Evolutionary conservation across 2,329 filamentous ascomycete genomes (phyloP), one percentile per base, ranked within the genome.

Genomic region (Ophiosphaerella herpotricha): DNA sequence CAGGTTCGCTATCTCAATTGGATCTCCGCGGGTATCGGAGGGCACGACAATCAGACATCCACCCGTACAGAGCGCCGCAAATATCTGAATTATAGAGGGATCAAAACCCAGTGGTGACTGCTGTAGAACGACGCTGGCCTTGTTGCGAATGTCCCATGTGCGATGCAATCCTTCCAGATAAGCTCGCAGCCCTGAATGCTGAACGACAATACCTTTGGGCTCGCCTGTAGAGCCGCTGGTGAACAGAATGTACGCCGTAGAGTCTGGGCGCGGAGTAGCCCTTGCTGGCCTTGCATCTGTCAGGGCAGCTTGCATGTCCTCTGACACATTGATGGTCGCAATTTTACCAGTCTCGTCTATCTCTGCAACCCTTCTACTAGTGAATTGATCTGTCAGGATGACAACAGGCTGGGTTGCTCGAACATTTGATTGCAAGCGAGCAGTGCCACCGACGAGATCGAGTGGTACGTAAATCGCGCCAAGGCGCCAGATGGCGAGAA

Each of bases 141-240:
- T 29, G 11, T 26, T 77, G 12, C 81, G 82, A 1, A 33, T 21
- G 24, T 40, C 12, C 11, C 23, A 38, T 2, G 21, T 31, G 7
- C 23, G 29, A 32, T 21, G 18, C 29, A 32, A 44, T 5, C 43
- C 62, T 34, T 68, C 65, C 7, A 71, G 5, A 14, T 55, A 18
- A 60, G 26, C 26, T 29, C 26, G 26, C 26, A 48, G 21, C 5
- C 39, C 24, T 18, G 37, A 32, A 57, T 88, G 86, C 6, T 80
- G 81, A 51, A 86, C 82, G 21, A 85, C 81, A 13, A 85, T 80
- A 2, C 83, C 85, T 47, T 83, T 83, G 0, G 82, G 80, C 37
- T 76, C 77, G 39, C 78, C 79, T 1, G 81, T 80, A 0, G 81
- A 81, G 0, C 81, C 80, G 4, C 80, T 80, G 0, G 79, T 81